phyloP scores from a whole-genome alignment of 805 yeast genomes.

The Scheffersomyces lignosus region DNA sequence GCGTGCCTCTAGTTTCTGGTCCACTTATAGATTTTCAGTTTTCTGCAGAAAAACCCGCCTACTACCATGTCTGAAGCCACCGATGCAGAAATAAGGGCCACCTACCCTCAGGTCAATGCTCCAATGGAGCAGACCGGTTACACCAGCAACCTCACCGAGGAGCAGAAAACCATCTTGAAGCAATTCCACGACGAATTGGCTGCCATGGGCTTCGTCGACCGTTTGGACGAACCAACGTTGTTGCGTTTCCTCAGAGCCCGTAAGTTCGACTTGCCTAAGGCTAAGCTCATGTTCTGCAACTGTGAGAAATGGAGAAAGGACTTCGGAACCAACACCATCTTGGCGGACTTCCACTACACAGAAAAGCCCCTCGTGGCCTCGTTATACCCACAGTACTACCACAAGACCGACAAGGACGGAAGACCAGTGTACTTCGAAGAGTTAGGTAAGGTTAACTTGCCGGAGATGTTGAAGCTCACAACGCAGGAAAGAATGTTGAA shows the following conservation, averaged over 20 bases:
- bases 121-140: constrained; percentile 66
- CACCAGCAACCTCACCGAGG: constrained; percentile 74
- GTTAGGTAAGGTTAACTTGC: constrained; percentile 84
- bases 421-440: constrained; percentile 96
- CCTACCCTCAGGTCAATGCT: constrained; percentile 74
- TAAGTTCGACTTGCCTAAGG: constrained; percentile 80
- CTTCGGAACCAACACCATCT: constrained; percentile 82
- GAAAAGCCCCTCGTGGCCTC: constrained; percentile 90
- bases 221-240: constrained; percentile 84
- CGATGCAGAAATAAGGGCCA: no score
- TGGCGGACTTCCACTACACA: constrained; percentile 85
- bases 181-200: constrained; percentile 58
- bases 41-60: no score
- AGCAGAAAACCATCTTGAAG: constrained; percentile 61
- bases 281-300: constrained; percentile 77
- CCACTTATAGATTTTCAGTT: no score
- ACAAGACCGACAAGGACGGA: constrained; percentile 95
- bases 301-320: constrained; percentile 93
- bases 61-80: no score
- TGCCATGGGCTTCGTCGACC: constrained; percentile 66
- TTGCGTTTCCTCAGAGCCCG: constrained; percentile 91
- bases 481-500: constrained; percentile 94
- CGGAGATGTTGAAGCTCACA: constrained; percentile 90
- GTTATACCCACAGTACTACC: constrained; percentile 95
- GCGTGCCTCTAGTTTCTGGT: no score